Base-by-base conservation (phyloP, 116 monocot genomes). In the Trichopus zeylanicus region DNA sequence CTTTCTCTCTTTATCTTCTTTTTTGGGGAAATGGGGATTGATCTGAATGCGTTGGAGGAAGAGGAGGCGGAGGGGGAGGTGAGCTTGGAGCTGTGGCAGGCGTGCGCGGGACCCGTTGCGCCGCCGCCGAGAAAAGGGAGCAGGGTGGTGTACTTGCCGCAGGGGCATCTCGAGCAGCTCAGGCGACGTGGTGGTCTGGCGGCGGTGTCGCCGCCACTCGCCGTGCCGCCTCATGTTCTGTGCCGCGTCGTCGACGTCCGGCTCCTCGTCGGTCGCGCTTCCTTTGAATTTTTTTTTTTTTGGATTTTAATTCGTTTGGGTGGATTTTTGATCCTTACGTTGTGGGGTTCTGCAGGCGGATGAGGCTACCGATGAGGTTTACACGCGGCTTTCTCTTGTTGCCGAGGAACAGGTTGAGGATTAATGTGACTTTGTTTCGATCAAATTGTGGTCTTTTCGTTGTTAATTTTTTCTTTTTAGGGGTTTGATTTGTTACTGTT, bases 31-130 rank as follows among this genome's bases (percentile, higher is more conserved):
- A 71, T 61, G 71, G 62, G 71, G 51, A 69, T 78, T 55, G 78
- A 78, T 60, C 65, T 78, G 29, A 78, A 78, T 65, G 48, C 72
- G 5, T 24, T 73, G 35, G 78, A 73, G 10, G 72, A 61, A 12
- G 67, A 63, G 24, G 78, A 67, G 31, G 46, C 39, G 49, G 55
- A n/a, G 29, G 75, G 66, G 56, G 77, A 61, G 53, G 70, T 86
- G 29, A 87, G 92, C 51, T 28, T 78, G 59, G 87, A 87, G 78
- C 84, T 92, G 55, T 92, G 92, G 92, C 83, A 78, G 59, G 92
- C 92, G 16, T 92, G 92, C 62, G 92, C 92, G 0, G 92, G 92
- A 29, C 87, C 87, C 22, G 54, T 76, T 61, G 57, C 78, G 18
- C 73, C 67, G 12, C 73, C 84, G 30, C 92, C 92, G 29, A 70